Percentiles rank a stretch among this genome's conserved stretches.
phyloP scores from a whole-genome alignment of 257 asterid species.

The Thymus mandschuricus region DNA sequence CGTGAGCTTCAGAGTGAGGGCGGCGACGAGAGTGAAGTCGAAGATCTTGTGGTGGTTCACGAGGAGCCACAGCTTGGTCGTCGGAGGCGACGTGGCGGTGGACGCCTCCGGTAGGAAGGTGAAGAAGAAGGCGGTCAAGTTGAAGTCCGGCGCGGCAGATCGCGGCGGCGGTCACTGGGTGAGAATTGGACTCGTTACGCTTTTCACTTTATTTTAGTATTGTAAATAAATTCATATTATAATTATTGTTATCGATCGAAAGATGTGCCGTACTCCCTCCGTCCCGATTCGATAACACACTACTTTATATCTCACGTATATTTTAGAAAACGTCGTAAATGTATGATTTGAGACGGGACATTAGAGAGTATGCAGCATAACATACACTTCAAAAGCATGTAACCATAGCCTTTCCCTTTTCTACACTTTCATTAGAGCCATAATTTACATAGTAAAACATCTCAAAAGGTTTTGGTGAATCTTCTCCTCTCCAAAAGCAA shows the following conservation, averaged over 20 bases:
- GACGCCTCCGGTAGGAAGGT: conserved; percentile 52
- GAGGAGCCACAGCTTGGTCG: conserved; percentile 41
- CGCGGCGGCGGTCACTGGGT: conserved; percentile 5
- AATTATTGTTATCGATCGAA: background rate
- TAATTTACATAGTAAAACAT: background rate
- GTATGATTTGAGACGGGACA: no score
- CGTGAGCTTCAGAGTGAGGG: conserved; percentile 53
- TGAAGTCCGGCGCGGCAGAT: conserved; percentile 39
- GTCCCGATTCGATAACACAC: no score
- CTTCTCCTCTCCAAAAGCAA: background rate
- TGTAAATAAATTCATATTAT: background rate
- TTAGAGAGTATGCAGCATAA: no score
- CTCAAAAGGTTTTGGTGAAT: background rate
- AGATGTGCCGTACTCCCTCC: no score
- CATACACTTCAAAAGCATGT: no score
- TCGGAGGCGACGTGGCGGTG: conserved; percentile 53
- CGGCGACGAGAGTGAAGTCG: conserved; percentile 62
- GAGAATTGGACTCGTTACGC: background rate
- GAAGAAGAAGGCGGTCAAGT: conserved; percentile 49
- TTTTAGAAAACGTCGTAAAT: no score
- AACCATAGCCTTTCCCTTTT: background rate
- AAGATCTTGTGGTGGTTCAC: conserved; percentile 62
- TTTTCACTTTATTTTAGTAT: conserved; percentile 12
- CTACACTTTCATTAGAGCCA: background rate
- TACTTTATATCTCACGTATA: no score